Evolutionary conservation across 2,329 filamentous ascomycete species (phyloP), one percentile per base, ranked within the genome.

Genomic region (Apiospora arundinis): DNA sequence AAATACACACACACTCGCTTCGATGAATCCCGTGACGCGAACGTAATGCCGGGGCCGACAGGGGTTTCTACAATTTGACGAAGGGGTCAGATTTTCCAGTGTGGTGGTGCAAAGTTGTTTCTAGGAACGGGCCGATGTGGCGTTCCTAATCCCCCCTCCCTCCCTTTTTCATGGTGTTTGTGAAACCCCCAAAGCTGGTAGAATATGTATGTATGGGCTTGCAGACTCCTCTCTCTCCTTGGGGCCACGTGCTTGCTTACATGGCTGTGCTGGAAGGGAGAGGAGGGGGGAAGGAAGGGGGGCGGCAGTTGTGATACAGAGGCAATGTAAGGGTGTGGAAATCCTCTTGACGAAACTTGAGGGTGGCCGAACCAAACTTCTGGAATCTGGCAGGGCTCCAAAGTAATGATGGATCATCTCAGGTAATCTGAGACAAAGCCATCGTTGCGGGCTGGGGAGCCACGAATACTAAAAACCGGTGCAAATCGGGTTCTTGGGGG

Each of bases 351-450:
- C 52, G 28, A 32, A 21, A 32, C 52, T 60, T 32, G 32, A 21
- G 21, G 6, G 56, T 40, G 32, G 56, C 28, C 32, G 56, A 63
- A 63, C 56, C 56, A 63, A 40, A 23, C 32, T 63, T 63, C 56
- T 63, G 56, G 28, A 40, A 63, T 63, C 18, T 63, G 32, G 28
- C 37, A 63, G n/a, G 11, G 48, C 9, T 28, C 49, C 16, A 56
- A 25, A 52, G 23, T 52, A 25, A 23, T 11, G 46, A 23, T 23
- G 46, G n/a, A 25, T 25, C 48, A 16, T 28, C 48, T 52, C 23
- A 56, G 49, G 25, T 16, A 56, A n/a, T 63, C 56, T 63, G 56
- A 63, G 56, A 63, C 56, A 63, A 63, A 63, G 56, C 56, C 56
- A 12, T 63, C 56, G 32, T 40, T 40, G 56, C 56, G 32, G 56